Percentiles rank a stretch among this genome's conserved stretches.
These are phyloP conservation scores for Talaromyces amestolkiae DNA, from an alignment of 2,329 filamentous ascomycete species.

Conservation along the genomic window DNA sequence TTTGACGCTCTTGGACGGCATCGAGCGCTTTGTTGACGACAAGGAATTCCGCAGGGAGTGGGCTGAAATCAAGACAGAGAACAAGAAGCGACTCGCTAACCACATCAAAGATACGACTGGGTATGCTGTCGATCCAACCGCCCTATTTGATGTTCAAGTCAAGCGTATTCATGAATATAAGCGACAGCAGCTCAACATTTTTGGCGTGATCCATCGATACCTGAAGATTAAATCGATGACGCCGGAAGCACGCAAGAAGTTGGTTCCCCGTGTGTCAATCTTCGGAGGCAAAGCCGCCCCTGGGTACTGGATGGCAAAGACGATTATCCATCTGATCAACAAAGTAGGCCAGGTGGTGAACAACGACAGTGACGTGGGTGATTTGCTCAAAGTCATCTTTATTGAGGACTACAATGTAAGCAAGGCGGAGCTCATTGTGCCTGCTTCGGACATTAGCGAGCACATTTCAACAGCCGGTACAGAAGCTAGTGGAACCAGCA, in stretches of 20 bases:
- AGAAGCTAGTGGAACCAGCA: conserved; percentile 82
- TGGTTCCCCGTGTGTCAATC: conserved; percentile 84
- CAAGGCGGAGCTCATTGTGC: conserved; percentile 95
- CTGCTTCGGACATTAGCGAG: conserved; percentile 93
- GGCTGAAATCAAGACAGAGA: conserved; percentile 93
- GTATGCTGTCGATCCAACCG: conserved; percentile 77
- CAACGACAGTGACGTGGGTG: conserved; percentile 85
- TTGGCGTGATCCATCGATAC: conserved; percentile 94
- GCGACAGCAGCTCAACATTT: conserved; percentile 97
- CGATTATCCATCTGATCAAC: conserved; percentile 95
- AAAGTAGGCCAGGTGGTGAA: conserved; percentile 87
- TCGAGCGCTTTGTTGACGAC: conserved; percentile 82
- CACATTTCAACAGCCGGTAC: conserved; percentile 98
- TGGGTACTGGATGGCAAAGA: conserved; percentile 99
- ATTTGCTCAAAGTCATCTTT: conserved; percentile 95
- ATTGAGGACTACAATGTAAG: conserved; percentile 98
- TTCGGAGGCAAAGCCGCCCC: conserved; percentile 98
- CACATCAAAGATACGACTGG: conserved; percentile 82
- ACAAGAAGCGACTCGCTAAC: conserved; percentile 88
- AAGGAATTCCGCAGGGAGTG: conserved; percentile 90
- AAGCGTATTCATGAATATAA: conserved; percentile 99
- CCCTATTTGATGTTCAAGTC: conserved; percentile 95
- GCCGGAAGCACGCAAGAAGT: conserved; percentile 79
- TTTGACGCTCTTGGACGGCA: conserved; percentile 77
- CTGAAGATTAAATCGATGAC: conserved; percentile 82